Conservation (phyloP, 495 filamentous ascomycete genomes). For the Recurvomyces mirabilis region DNA sequence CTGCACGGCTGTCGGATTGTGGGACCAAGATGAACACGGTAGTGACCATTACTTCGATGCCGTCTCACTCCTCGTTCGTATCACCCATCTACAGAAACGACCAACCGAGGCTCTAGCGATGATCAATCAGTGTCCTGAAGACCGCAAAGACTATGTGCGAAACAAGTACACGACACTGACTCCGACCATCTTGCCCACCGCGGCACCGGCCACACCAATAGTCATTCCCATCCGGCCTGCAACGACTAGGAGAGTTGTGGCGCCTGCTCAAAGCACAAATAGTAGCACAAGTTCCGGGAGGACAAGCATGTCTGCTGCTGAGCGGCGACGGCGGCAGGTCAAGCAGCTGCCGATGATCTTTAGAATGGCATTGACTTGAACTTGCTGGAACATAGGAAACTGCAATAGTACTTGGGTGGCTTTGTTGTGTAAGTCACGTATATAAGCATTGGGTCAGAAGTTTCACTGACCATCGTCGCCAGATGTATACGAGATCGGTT, state of each 20-base stretch:
- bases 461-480: too few species aligned
- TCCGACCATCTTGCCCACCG: neutral
- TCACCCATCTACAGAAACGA: neutral
- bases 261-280: neutral
- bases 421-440: too few species aligned
- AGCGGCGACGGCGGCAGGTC: neutral
- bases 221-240: neutral
- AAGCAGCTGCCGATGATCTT: constrained; percentile 1
- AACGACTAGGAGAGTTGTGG: neutral
- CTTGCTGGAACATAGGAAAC: too few species aligned
- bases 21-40: neutral
- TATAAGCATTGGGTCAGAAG: too few species aligned
- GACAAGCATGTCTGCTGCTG: neutral
- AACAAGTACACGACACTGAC: neutral
- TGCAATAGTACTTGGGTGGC: too few species aligned
- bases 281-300: neutral
- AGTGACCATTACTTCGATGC: constrained; percentile 2
- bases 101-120: neutral
- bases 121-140: constrained; percentile 2
- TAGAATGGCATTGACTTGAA: neutral
- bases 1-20: constrained; percentile 42
- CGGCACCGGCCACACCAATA: neutral
- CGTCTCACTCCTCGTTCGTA: neutral
- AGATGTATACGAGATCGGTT: too few species aligned
- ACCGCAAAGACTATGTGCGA: neutral